Base-by-base conservation (phyloP, 1,284 basidiomycete species). In the Ustilago tritici region DNA sequence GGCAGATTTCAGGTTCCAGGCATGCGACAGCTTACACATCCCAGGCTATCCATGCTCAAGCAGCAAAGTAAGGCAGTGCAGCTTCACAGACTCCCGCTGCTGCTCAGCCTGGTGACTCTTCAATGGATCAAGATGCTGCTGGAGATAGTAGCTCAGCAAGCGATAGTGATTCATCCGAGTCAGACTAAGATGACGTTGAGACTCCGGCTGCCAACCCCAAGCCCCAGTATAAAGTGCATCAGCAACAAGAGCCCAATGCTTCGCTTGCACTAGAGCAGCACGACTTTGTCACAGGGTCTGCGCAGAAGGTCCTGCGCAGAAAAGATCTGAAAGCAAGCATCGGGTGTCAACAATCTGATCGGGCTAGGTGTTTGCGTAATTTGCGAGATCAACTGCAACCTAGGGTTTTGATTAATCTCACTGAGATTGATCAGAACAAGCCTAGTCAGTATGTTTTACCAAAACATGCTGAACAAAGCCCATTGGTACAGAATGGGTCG, bases 161-260 rank as follows among this genome's bases (percentile, higher is more conserved):
- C 41, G 65, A 70, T 11, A 31, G 32, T n/a, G 72, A 73, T 5
- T 71, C 74, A 4, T 67, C 69, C 28, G 69, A 71, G 11, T 69
- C 62, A 15, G 76, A 73, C 56, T 70, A 68, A 14, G 79, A 78
- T 53, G 77, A 82, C 12, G 78, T 81, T 34, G 55, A 75, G 15
- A 81, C 81, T 6, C 79, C 78, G 28, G 72, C 70, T 6, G 71
- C 68, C 23, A 77, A 73, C 43, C 67, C 70, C 2, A 70, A 63
- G 14, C 35, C 50, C 4, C 61, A 47, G 3, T 41, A 47, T 52
- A 11, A 32, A 9, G 57, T 11, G 10, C 54, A 67, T 3, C 41
- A 59, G 32, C 34, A 38, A 23, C 31, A 40, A 4, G 38, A 60
- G 41, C 15, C 34, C 2, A 65, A 64, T 9, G 17, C 36, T 19